These are phyloP conservation scores for Aspergillus asperescens DNA, from an alignment of 495 filamentous ascomycete species.

Conservation along the genomic window DNA sequence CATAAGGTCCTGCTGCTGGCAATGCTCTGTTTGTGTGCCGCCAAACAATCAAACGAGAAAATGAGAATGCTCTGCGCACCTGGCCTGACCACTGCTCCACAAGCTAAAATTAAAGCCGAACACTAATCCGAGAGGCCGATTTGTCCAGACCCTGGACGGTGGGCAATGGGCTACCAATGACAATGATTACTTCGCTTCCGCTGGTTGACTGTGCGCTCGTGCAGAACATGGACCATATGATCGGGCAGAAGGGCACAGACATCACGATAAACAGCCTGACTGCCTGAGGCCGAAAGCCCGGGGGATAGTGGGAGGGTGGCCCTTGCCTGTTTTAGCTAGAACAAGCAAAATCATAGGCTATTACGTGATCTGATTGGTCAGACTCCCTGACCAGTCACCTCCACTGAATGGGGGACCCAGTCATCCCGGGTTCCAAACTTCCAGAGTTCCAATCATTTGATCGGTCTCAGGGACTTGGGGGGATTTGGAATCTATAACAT, in stretches of 20 bases:
- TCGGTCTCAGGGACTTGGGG: too few species aligned
- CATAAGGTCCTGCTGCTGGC: too few species aligned
- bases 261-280: not conserved
- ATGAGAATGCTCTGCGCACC: slow-evolving; percentile 1
- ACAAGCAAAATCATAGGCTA: not conserved
- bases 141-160: not conserved
- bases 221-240: not conserved
- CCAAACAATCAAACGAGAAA: too few species aligned
- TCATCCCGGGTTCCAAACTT: too few species aligned
- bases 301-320: not conserved
- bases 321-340: not conserved
- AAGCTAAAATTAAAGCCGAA: not conserved
- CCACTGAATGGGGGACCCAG: too few species aligned
- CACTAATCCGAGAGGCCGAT: not conserved
- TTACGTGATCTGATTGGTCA: not conserved
- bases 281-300: not conserved
- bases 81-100: slow-evolving; percentile 2
- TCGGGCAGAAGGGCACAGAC: not conserved
- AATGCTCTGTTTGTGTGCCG: not conserved
- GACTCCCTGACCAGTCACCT: not conserved
- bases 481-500: too few species aligned
- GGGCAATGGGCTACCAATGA: too few species aligned
- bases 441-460: too few species aligned
- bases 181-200: not conserved
- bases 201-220: not conserved